Conservation (phyloP, 2,329 filamentous ascomycete species). For the Phialophora verrucosa region DNA sequence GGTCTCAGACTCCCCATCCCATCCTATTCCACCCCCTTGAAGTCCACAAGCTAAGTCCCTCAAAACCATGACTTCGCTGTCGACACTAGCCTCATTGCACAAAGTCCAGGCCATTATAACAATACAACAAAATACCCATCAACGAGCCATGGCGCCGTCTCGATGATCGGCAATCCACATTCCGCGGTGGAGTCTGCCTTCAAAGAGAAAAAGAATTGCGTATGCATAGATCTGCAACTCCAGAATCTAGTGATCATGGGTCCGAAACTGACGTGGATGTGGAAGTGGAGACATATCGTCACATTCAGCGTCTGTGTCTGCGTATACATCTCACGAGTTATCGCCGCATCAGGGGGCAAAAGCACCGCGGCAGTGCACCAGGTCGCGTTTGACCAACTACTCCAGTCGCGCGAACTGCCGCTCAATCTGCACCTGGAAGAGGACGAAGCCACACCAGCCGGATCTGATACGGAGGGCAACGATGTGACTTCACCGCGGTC, state of each 20-base stretch:
- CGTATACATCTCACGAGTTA: neutral
- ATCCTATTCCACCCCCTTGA: no score
- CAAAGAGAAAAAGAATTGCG: no score
- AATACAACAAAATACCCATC: neutral
- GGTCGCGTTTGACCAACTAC: slow-evolving; percentile 16
- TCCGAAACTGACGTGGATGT: neutral
- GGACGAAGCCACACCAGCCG: neutral
- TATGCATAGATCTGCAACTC: neutral
- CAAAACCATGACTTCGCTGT: no score
- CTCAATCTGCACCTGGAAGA: slow-evolving; percentile 12
- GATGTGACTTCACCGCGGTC: slow-evolving; percentile 20
- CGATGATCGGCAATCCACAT: neutral
- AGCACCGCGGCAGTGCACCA: neutral
- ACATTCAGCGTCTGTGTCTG: neutral
- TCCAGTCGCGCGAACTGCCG: slow-evolving; percentile 20
- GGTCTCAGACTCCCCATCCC: no score
- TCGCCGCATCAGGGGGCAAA: neutral
- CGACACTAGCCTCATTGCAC: neutral
- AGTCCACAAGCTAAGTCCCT: no score
- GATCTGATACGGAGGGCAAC: neutral
- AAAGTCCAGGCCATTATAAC: neutral
- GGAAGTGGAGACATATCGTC: neutral
- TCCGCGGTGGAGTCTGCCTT: neutral
- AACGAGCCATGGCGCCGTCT: neutral
- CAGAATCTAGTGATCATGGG: neutral